These are phyloP conservation scores for Ilyonectria sp. DNA, from an alignment of 2,329 filamentous ascomycete species.

Conservation along the genomic window DNA sequence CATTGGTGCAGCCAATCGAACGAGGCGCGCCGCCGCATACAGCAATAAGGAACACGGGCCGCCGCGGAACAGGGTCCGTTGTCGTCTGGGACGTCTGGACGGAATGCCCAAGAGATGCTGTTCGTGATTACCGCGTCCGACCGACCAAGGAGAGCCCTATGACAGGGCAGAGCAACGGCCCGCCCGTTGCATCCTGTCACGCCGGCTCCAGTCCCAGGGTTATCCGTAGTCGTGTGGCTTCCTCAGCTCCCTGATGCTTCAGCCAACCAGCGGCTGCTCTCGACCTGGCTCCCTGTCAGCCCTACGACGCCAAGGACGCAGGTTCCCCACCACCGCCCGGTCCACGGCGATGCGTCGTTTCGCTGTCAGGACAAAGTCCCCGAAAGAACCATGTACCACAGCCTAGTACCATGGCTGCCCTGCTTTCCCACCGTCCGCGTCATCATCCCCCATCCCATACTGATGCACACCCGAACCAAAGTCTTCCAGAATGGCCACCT, in stretches of 20 bases:
- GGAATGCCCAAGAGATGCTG: not conserved
- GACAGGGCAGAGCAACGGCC: conserved; percentile 16
- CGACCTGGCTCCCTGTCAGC: conserved; percentile 42
- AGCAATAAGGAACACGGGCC: not conserved
- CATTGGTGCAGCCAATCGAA: not conserved
- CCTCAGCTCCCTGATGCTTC: conserved; percentile 26
- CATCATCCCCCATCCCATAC: conserved; percentile 21
- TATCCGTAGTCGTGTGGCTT: conserved; percentile 22
- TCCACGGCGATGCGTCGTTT: conserved; percentile 32
- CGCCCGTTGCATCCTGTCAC: conserved; percentile 17
- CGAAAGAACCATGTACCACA: conserved; percentile 32
- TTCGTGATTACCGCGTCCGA: conserved; percentile 3
- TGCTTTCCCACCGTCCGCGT: conserved; percentile 26
- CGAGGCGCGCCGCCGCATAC: not conserved
- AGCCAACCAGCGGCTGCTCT: conserved; percentile 27
- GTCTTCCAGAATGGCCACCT: conserved; percentile 31
- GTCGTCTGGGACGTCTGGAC: not conserved
- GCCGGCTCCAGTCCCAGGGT: conserved; percentile 12
- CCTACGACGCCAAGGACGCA: conserved; percentile 46
- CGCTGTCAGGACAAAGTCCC: conserved; percentile 43
- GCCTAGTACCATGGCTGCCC: conserved; percentile 26
- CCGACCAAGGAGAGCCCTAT: conserved; percentile 5
- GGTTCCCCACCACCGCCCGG: conserved; percentile 36
- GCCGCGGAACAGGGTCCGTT: not conserved
- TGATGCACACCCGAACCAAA: conserved; percentile 27